These are phyloP conservation scores for Penicillium fuscoglaucum DNA, from an alignment of 2,329 filamentous ascomycete genomes.

Conservation along the genomic window DNA sequence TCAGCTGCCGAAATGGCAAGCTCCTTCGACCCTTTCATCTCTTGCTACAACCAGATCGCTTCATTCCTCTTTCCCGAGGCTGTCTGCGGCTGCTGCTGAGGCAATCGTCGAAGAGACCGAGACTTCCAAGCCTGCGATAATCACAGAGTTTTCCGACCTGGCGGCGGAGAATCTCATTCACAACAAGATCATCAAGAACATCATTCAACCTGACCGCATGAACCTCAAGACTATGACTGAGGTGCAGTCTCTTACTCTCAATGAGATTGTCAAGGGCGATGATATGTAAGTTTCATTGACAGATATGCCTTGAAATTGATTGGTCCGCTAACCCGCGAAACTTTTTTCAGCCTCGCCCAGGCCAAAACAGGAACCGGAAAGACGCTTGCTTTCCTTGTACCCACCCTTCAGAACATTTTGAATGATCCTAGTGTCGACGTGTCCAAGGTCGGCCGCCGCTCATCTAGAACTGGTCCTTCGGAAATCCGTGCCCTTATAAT, in stretches of 20 bases:
- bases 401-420: conserved; percentile 78
- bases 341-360: conserved; percentile 70
- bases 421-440: conserved; percentile 60
- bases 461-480: conserved; percentile 23
- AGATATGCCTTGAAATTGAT: neutral
- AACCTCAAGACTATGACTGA: conserved; percentile 84
- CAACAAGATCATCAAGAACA: conserved; percentile 62
- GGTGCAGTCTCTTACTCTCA: conserved; percentile 83
- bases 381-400: conserved; percentile 88
- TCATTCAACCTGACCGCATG: conserved; percentile 65
- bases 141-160: conserved; percentile 45
- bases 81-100: conserved; percentile 29
- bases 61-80: conserved; percentile 32
- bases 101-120: conserved; percentile 22
- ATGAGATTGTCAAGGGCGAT: conserved; percentile 71
- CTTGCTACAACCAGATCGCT: conserved; percentile 29
- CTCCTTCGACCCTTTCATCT: conserved; percentile 19
- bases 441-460: conserved; percentile 12
- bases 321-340: conserved; percentile 18
- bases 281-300: conserved; percentile 68
- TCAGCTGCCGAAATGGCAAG: conserved; percentile 32
- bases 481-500: conserved; percentile 63
- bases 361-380: conserved; percentile 97
- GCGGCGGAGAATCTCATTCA: conserved; percentile 54
- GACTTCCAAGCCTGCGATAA: conserved; percentile 16